Evolutionary conservation across 805 yeast genomes (phyloP), one percentile per base, ranked within the genome.

Genomic region (Danielia oregonensis): DNA sequence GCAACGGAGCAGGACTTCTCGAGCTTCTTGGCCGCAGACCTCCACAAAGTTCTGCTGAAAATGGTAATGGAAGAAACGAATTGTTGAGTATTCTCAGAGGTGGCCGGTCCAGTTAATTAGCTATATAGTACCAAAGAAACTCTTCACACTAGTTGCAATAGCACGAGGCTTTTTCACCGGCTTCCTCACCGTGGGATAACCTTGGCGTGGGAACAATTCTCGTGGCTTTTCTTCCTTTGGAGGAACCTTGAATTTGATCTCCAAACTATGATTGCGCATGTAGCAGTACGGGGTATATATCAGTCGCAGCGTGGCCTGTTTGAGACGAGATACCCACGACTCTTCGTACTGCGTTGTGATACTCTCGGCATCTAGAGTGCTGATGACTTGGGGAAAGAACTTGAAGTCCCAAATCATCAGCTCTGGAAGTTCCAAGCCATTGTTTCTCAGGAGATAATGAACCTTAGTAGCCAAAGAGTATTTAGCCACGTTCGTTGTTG

Each of bases 401-500:
- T 43, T 54, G 33, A 37, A 32, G 21, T 46, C 51, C 51, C 51
- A 46, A 6, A 46, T 17, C 3, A 37, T 17, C 14, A 18, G 13
- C 6, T 36, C 21, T n/a, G n/a, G n/a, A 19, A 19, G 22, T 10
- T 34, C 17, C 6, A 19, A 7, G 22, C 22, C 9, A 7, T 6
- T 19, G 12, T 37, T 33, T 14, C 44, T 32, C 43, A 42, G 44
- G 9, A 57, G 28, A 13, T 38, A 42, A 26, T 45, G 44, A 17
- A 51, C 40, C 30, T 55, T 58, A 26, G 54, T 42, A 0, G 55
- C 60, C 21, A 62, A 35, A 8, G 63, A 57, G 18, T 50, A 38
- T 29, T 51, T 51, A 6, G 35, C 29, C 9, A 57, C 32, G 7
- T 32, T 13, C 10, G 43, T 35, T 12, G 42, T 22, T 26, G 36